phyloP scores from a whole-genome alignment of 1,139 yeast species.

The Geotrichum carabidarum region DNA sequence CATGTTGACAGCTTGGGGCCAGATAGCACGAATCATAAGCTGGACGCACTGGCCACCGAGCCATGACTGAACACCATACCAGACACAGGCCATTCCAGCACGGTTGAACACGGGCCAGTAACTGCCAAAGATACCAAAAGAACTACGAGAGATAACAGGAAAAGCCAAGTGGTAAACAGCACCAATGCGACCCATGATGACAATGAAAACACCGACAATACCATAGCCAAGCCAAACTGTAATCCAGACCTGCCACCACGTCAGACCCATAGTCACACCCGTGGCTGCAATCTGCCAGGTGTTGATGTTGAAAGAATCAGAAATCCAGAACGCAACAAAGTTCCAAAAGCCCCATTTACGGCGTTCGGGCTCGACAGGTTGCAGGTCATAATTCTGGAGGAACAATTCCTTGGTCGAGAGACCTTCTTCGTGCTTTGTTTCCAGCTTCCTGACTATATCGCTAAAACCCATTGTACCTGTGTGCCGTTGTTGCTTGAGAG shows the following conservation, averaged over 20 bases:
- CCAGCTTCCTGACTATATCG: constrained; percentile 17
- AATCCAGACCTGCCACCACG: constrained; percentile 89
- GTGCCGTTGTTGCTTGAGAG: constrained; percentile 33
- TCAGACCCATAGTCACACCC: constrained; percentile 65
- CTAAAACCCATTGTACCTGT: constrained; percentile 34
- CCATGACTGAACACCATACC: constrained; percentile 82
- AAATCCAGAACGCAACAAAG: constrained; percentile 74
- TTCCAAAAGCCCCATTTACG: constrained; percentile 81
- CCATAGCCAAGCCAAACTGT: constrained; percentile 59
- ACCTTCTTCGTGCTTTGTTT: constrained; percentile 26
- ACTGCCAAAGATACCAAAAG: constrained; percentile 40
- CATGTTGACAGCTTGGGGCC: constrained; percentile 40
- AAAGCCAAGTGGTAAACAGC: constrained; percentile 39
- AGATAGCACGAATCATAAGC: constrained; percentile 45
- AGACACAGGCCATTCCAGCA: constrained; percentile 70
- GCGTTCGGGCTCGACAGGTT: constrained; percentile 61
- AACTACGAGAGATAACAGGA: constrained; percentile 38
- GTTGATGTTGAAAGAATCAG: constrained; percentile 80
- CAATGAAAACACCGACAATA: constrained; percentile 34
- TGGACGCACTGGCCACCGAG: constrained; percentile 80
- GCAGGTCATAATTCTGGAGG: constrained; percentile 64
- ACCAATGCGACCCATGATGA: constrained; percentile 38
- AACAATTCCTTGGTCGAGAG: constrained; percentile 27
- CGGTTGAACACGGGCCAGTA: constrained; percentile 39
- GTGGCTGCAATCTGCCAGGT: constrained; percentile 91